Base-by-base conservation (phyloP, 768 basidiomycete genomes). In the Scleroderma bovista region DNA sequence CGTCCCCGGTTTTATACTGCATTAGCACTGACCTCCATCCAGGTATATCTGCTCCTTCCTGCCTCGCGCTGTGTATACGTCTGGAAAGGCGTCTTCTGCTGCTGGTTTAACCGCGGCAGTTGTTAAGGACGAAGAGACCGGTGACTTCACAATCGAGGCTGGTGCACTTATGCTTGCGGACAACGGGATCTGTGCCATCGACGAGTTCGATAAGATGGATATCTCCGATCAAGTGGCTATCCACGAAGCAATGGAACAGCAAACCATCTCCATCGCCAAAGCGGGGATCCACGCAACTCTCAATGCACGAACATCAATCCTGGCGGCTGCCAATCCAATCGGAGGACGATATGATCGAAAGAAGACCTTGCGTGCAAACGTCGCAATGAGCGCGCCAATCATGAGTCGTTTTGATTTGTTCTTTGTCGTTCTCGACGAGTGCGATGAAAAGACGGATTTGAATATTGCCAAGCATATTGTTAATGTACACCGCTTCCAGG, bases 151-250 rank as follows among this genome's bases (percentile, higher is more conserved):
- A 0, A 98, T 98, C 62, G 96, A 99, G 72, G 96, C 96, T 19
- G 96, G 96, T 44, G 96, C 96, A 4, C 78, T 99, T 57, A 98
- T 99, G 96, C 80, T 99, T 3, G 96, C 96, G 6, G 96, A 99
- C 71, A 98, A 98, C 59, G 96, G 96, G 8, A 97, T 98, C 64
- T 99, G 96, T 63, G 94, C 94, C n/a, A 99, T 99, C 60, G 96
- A 99, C 72, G 96, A 98, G 69, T 99, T 99, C 62, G 96, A 99
- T 79, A 99, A 99, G 71, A 99, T 99, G 96, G 95, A 98, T 66
- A 84, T 97, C 46, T 85, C 90, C 0, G 96, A 98, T 67, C 96
- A 98, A 67, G 93, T 98, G 38, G 96, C 96, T 32, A 98, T 99
- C 60, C 96, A 99, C 76, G 95, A 98, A 76, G 95, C 95, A 8